phyloP scores from a whole-genome alignment of 495 filamentous ascomycete species.

The Neurospora sp. region DNA sequence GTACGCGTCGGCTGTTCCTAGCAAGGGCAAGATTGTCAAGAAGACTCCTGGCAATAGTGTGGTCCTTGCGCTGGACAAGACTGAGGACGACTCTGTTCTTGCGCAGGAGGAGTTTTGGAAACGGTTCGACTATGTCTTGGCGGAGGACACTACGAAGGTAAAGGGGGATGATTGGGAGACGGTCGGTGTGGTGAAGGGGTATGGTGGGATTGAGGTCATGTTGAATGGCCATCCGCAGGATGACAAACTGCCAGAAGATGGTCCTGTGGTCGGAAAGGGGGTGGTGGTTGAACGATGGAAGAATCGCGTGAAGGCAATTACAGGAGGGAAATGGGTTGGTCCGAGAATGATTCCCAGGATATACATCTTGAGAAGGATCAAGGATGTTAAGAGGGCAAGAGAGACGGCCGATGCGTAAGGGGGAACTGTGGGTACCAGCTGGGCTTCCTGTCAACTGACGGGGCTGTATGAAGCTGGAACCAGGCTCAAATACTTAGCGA shows the following conservation, averaged over 20 bases:
- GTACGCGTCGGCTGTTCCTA: conserved; percentile 4
- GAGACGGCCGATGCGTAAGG: conserved; percentile 5
- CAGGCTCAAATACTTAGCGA: too few relatives aligned
- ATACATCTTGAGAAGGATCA: conserved; percentile 42
- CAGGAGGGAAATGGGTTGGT: conserved; percentile 54
- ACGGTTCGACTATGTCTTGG: conserved; percentile 69
- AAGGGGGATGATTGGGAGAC: conserved; percentile 60
- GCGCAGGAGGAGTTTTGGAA: conserved; percentile 63
- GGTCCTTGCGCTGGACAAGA: conserved; percentile 47
- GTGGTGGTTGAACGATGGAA: conserved; percentile 18
- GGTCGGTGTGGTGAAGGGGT: conserved; percentile 57
- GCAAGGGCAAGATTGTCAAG: neutral
- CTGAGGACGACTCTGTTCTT: conserved; percentile 46
- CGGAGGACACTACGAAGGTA: conserved; percentile 48
- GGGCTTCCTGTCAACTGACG: too few relatives aligned
- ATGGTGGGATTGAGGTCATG: conserved; percentile 55
- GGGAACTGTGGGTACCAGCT: too few relatives aligned
- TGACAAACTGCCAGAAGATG: conserved; percentile 14
- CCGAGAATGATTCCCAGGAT: conserved; percentile 50
- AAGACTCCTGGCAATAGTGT: conserved; percentile 3
- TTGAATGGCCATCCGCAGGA: conserved; percentile 21
- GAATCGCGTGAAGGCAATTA: conserved; percentile 25
- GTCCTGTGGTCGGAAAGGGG: conserved; percentile 21
- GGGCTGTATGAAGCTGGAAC: too few relatives aligned
- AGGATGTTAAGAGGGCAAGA: conserved; percentile 5